Base-by-base conservation (phyloP, 2,329 filamentous ascomycete species). In the Gaeumannomyces tritici region DNA sequence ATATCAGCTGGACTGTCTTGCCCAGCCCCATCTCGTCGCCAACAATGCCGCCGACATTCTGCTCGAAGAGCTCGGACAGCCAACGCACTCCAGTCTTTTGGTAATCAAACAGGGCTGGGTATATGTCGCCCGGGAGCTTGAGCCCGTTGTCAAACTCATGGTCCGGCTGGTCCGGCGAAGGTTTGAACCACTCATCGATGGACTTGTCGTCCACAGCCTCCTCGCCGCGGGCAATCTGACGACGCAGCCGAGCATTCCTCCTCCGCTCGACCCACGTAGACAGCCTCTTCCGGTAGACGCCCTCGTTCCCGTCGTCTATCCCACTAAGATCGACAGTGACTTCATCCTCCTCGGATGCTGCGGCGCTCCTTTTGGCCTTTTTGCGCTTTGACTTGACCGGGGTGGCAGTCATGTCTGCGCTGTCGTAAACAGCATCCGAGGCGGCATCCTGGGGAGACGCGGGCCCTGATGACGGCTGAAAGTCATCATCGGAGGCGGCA, bases 11-110 rank as follows among this genome's bases (percentile, higher is more conserved):
- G 1, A 86, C 83, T 4, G 95, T 99, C 76, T 99, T 99, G 4
- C 95, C 95, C n/a, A 99, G 78, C 0, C 96, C 95, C 95, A 99
- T 99, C 74, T 99, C 95, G 70, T 99, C 95, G 7, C 93, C 95
- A 54, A 99, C 84, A 62, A 99, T 98, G 3, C 95, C 95, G 28
- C 95, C 95, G 6, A 96, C 92, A 64, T 89, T 85, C 72, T 97
- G 92, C 62, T 87, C 86, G 72, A 96, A 93, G 2, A 99, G 79
- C 73, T 99, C 93, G 73, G 91, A 92, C 8, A 99, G 82, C 95
- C 95, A 99, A 71, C 96, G 90, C 4, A 99, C 92, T 4, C 93
- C 93, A 0, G 92, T 97, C 74, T 96, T 97, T 70, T 99, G 95
- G 68, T 99, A 99, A 66, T 96, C 91, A 69, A 98, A 99, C 0